phyloP scores from a whole-genome alignment of 2,329 filamentous ascomycete species.

The Fusarium sp. region DNA sequence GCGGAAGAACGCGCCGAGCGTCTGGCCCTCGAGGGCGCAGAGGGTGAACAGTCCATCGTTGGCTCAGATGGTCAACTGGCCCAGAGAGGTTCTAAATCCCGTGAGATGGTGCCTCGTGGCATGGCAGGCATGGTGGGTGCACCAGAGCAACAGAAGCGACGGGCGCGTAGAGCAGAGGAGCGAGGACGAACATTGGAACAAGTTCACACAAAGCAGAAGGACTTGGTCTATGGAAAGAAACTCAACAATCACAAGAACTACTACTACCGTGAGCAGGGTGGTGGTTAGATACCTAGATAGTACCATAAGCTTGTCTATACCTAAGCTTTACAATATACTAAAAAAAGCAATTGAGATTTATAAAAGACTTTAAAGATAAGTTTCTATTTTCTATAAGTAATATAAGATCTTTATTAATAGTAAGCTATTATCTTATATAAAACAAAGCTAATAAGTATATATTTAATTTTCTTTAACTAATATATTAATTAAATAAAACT shows the following conservation, averaged over 20 bases:
- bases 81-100: conserved; percentile 56
- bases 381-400: too few relatives aligned
- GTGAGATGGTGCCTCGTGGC: conserved; percentile 72
- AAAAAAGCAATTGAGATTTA: background rate
- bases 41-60: conserved; percentile 46
- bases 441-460: too few relatives aligned
- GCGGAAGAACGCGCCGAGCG: conserved; percentile 78
- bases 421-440: too few relatives aligned
- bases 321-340: background rate
- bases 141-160: conserved; percentile 77
- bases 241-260: conserved; percentile 78
- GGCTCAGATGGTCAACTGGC: conserved; percentile 50
- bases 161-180: conserved; percentile 74
- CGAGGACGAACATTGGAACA: conserved; percentile 74
- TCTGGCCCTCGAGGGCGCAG: conserved; percentile 66
- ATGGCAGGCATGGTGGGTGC: conserved; percentile 84
- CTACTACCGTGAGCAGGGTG: conserved; percentile 62
- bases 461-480: too few relatives aligned
- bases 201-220: conserved; percentile 69
- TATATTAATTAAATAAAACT: too few relatives aligned
- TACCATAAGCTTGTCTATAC: background rate
- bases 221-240: conserved; percentile 77
- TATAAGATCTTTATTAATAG: too few relatives aligned
- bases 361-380: background rate
- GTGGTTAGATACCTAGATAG: conserved; percentile 51